These are phyloP conservation scores for Mucor mucedo DNA, from an alignment of 371 early-diverging fungal species.

Conservation along the genomic window DNA sequence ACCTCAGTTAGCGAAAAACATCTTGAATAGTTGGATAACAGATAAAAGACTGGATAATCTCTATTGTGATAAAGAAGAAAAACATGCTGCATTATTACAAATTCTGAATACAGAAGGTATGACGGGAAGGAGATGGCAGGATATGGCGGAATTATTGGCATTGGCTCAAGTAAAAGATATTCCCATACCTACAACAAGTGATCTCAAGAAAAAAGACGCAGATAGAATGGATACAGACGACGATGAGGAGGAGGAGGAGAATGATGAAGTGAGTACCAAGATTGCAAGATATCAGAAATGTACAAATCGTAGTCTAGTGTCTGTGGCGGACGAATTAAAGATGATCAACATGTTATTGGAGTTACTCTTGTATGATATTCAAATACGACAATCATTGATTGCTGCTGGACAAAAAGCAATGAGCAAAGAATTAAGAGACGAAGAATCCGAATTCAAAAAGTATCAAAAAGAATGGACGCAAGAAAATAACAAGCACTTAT, in stretches of 20 bases:
- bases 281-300: constrained; percentile 16
- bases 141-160: constrained; percentile 30
- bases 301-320: constrained; percentile 14
- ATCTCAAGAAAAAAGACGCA: not conserved
- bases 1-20: constrained; percentile 12
- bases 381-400: constrained; percentile 18
- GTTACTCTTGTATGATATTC: constrained; percentile 26
- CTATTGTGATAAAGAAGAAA: constrained; percentile 14
- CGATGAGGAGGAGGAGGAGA: constrained; percentile 10
- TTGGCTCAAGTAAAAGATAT: constrained; percentile 24
- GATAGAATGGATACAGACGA: constrained; percentile 14
- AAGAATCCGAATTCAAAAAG: constrained; percentile 25
- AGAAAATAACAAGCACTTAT: constrained; percentile 26
- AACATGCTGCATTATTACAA: constrained; percentile 22
- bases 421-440: constrained; percentile 22
- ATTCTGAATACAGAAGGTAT: constrained; percentile 32
- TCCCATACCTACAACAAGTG: constrained; percentile 25
- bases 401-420: constrained; percentile 4
- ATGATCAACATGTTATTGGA: constrained; percentile 32
- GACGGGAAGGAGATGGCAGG: constrained; percentile 36
- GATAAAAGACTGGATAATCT: constrained; percentile 19
- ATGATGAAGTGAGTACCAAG: not conserved
- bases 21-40: constrained; percentile 27
- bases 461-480: constrained; percentile 15
- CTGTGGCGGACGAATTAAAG: constrained; percentile 20